Percentiles rank a stretch among this genome's conserved stretches.
These are phyloP conservation scores for Fusarium citri DNA, from an alignment of 2,329 filamentous ascomycete species.

Conservation along the genomic window DNA sequence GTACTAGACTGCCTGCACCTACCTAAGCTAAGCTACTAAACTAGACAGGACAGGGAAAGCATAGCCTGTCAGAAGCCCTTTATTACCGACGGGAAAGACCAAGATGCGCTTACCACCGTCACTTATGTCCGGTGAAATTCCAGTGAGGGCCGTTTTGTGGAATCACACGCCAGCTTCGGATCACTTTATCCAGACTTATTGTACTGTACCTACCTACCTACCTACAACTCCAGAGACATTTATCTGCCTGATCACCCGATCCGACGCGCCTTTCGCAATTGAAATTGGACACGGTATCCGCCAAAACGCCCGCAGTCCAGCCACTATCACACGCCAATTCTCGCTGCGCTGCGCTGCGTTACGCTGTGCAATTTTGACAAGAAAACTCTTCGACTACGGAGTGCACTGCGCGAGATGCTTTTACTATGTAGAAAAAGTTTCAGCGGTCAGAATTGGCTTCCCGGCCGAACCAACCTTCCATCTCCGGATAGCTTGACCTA, in stretches of 20 bases:
- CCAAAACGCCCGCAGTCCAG: slow-evolving; percentile 11
- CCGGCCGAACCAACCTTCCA: slow-evolving; percentile 33
- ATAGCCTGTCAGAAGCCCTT: slow-evolving; percentile 3
- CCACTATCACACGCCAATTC: slow-evolving; percentile 11
- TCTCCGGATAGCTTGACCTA: slow-evolving; percentile 11
- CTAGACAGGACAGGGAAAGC: slow-evolving; percentile 3
- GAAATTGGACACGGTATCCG: slow-evolving; percentile 13
- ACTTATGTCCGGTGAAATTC: slow-evolving; percentile 10
- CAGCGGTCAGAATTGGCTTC: slow-evolving; percentile 19
- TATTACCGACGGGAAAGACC: slow-evolving; percentile 14
- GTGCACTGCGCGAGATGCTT: background rate
- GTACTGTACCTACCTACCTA: too few relatives aligned
- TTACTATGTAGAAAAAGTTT: background rate
- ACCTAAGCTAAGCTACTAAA: background rate
- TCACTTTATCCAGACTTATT: slow-evolving; percentile 9
- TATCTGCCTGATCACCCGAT: background rate
- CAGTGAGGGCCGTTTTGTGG: slow-evolving; percentile 16
- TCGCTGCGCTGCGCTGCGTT: background rate
- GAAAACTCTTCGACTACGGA: background rate
- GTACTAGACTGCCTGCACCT: background rate
- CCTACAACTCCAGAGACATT: background rate
- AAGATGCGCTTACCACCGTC: slow-evolving; percentile 2
- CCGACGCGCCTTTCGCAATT: background rate
- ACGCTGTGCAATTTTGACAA: background rate
- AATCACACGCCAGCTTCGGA: slow-evolving; percentile 31